phyloP scores from a whole-genome alignment of 1,284 basidiomycete genomes.

The Tetrapyrgos nigripes region DNA sequence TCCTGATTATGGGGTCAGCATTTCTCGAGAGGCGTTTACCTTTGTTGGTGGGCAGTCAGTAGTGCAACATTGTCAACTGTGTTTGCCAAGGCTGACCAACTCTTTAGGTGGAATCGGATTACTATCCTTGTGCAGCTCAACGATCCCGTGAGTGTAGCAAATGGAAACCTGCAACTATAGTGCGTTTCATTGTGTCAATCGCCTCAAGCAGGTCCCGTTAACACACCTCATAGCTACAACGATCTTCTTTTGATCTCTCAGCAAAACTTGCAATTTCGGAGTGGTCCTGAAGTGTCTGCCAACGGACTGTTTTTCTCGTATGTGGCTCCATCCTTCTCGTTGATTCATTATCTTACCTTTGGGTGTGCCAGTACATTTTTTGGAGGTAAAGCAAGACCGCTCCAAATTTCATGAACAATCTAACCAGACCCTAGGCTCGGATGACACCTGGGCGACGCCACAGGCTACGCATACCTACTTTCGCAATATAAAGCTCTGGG shows the following conservation, averaged over 20 bases:
- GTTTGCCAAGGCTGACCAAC: background rate
- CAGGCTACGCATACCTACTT: constrained; percentile 69
- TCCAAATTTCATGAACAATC: constrained; percentile 5
- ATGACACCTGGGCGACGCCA: constrained; percentile 69
- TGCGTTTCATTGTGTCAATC: constrained; percentile 33
- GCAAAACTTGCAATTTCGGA: constrained; percentile 58
- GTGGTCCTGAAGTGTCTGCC: constrained; percentile 47
- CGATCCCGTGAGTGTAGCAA: constrained; percentile 56
- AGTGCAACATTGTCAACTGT: background rate
- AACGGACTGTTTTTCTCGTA: constrained; percentile 74
- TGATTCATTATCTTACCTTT: background rate
- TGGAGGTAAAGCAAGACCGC: constrained; percentile 51
- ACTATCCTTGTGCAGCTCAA: constrained; percentile 66
- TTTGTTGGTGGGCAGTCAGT: constrained; percentile 65
- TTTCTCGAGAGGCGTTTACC: constrained; percentile 74
- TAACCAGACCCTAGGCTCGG: constrained; percentile 48
- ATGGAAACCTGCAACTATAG: constrained; percentile 65
- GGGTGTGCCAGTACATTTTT: constrained; percentile 65
- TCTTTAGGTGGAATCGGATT: constrained; percentile 62
- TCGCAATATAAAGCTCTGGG: constrained; percentile 69
- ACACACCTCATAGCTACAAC: constrained; percentile 56
- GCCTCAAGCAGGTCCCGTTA: constrained; percentile 2
- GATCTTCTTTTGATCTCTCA: constrained; percentile 57
- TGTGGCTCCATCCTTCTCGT: constrained; percentile 28
- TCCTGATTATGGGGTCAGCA: constrained; percentile 70